Conservation (phyloP, 768 basidiomycete species). For the Neoboletus magnificus region DNA sequence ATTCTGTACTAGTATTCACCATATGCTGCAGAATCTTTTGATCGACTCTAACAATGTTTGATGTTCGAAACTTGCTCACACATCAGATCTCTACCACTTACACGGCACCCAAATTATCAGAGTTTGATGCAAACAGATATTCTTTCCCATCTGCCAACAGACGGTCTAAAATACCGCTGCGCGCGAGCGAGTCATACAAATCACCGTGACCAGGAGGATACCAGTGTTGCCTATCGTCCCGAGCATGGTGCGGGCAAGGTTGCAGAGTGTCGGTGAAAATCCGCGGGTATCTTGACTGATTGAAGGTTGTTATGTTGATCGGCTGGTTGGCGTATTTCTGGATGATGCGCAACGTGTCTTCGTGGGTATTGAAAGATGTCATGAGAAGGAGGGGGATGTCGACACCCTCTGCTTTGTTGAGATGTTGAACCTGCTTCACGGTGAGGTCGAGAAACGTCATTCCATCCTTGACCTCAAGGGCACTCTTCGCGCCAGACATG, state of each 20-base stretch:
- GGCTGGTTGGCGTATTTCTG: constrained; percentile 97
- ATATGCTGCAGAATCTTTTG: constrained; percentile 83
- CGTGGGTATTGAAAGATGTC: constrained; percentile 98
- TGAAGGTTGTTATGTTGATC: constrained; percentile 88
- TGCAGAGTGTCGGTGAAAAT: constrained; percentile 87
- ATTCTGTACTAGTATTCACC: constrained; percentile 77
- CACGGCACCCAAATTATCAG: constrained; percentile 94
- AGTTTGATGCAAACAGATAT: constrained; percentile 97
- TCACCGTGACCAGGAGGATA: constrained; percentile 98
- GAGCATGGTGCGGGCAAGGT: constrained; percentile 73
- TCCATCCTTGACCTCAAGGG: constrained; percentile 94
- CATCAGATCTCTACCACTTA: constrained; percentile 36
- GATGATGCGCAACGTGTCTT: constrained; percentile 93
- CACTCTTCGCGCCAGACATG: constrained; percentile 85
- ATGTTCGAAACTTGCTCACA: constrained; percentile 4
- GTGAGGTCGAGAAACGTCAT: constrained; percentile 97
- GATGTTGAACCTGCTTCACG: constrained; percentile 93
- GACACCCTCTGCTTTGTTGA: constrained; percentile 79
- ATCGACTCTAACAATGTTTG: constrained; percentile 54
- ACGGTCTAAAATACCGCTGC: constrained; percentile 89
- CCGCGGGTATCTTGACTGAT: constrained; percentile 92
- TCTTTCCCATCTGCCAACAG: constrained; percentile 90
- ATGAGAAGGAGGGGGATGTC: constrained; percentile 97
- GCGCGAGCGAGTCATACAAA: constrained; percentile 87
- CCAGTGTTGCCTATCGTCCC: constrained; percentile 88